phyloP scores from a whole-genome alignment of 1,284 basidiomycete species.

The Moesziomyces aphidis region DNA sequence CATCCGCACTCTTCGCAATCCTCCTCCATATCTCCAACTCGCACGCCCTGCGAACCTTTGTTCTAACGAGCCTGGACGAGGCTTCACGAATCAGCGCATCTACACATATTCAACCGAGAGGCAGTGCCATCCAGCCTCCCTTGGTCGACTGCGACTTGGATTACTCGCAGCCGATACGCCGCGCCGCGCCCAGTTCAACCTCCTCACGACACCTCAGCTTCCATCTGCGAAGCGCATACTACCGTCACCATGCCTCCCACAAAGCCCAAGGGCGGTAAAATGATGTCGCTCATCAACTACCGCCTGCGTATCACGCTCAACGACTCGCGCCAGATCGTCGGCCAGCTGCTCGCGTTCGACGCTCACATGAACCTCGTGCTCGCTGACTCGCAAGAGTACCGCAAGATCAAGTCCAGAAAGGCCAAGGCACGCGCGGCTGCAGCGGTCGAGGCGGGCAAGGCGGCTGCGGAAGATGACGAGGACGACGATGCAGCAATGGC shows the following conservation, averaged over 20 bases:
- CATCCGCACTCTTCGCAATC: slow-evolving; percentile 6
- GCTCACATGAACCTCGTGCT: slow-evolving; percentile 99
- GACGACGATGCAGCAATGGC: slow-evolving; percentile 50
- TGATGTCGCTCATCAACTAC: slow-evolving; percentile 98
- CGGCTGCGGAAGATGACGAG: slow-evolving; percentile 45
- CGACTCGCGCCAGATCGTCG: slow-evolving; percentile 93
- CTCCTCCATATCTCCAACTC: not conserved
- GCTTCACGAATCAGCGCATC: not conserved
- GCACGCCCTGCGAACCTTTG: not conserved
- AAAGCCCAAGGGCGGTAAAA: slow-evolving; percentile 74
- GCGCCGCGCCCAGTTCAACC: not conserved
- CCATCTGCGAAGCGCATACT: not conserved
- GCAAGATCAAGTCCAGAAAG: slow-evolving; percentile 63
- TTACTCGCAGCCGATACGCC: not conserved
- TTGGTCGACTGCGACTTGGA: not conserved
- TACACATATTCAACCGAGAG: not conserved
- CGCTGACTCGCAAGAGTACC: slow-evolving; percentile 75
- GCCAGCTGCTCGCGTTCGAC: slow-evolving; percentile 99
- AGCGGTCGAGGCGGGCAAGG: slow-evolving; percentile 42
- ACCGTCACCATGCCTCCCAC: slow-evolving; percentile 54
- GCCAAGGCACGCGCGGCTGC: slow-evolving; percentile 38
- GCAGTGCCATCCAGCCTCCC: too few relatives aligned
- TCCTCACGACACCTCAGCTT: not conserved
- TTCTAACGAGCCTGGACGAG: too few relatives aligned
- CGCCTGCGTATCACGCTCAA: slow-evolving; percentile 96